These are phyloP conservation scores for Colletotrichum sp. DNA, from an alignment of 2,329 filamentous ascomycete species.

Conservation along the genomic window DNA sequence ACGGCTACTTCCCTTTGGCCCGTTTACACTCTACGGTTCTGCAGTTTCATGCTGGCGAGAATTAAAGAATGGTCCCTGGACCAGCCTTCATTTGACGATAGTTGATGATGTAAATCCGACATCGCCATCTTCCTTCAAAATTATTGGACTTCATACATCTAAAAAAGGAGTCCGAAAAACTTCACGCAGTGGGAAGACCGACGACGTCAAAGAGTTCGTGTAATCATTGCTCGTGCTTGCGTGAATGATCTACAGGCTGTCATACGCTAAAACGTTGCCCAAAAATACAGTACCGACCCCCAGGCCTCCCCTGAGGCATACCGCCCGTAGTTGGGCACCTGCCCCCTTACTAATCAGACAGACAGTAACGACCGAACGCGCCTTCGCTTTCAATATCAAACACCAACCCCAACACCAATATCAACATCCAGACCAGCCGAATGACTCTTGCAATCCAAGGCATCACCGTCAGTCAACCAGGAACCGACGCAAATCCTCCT, in stretches of 20 bases:
- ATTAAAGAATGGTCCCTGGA: background rate
- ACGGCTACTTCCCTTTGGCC: background rate
- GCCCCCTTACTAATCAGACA: background rate
- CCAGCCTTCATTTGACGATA: background rate
- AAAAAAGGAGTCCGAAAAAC: rapidly evolving
- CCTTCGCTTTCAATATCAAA: background rate
- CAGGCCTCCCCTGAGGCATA: background rate
- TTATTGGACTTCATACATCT: background rate
- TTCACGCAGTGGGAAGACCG: background rate
- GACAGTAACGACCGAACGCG: background rate
- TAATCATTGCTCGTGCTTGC: background rate
- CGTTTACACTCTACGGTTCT: background rate
- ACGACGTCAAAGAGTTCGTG: background rate
- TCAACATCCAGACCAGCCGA: background rate
- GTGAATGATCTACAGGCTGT: background rate
- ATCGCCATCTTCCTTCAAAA: background rate
- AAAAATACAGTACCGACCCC: background rate
- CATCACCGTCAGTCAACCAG: background rate
- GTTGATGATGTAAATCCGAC: background rate
- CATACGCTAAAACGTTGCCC: background rate
- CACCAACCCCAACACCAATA: background rate
- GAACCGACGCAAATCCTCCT: background rate
- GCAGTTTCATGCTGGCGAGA: background rate
- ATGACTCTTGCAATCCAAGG: background rate
- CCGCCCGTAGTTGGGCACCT: background rate